phyloP scores from a whole-genome alignment of 176 grass and related monocot species.

The Cocos nucifera region DNA sequence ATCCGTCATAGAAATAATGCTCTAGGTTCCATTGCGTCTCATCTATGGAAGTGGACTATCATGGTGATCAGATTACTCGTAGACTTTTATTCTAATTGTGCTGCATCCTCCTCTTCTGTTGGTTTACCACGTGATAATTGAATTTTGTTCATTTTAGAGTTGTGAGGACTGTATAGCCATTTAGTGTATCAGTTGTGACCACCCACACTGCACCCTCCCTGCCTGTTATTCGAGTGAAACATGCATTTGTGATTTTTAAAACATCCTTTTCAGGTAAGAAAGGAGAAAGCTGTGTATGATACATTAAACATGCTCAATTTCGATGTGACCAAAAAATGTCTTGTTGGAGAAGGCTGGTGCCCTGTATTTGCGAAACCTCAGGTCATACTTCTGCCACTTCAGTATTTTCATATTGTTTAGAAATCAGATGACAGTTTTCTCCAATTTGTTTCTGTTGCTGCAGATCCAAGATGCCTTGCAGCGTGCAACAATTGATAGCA shows the following conservation, averaged over 20 bases:
- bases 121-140: background rate
- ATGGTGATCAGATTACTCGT: conserved; percentile 40
- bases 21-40: conserved; percentile 79
- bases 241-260: conserved; percentile 17
- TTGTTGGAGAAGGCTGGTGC: conserved; percentile 99
- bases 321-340: conserved; percentile 98
- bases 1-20: conserved; percentile 93
- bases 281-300: conserved; percentile 99
- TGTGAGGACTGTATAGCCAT: too few species aligned
- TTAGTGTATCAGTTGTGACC: background rate
- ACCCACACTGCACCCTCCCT: background rate
- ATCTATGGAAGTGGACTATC: conserved; percentile 87
- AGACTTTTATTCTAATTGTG: too few species aligned
- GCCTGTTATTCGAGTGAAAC: background rate
- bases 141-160: too few species aligned
- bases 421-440: too few species aligned
- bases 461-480: conserved; percentile 94
- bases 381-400: conserved; percentile 29
- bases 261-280: conserved; percentile 65
- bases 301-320: conserved; percentile 96
- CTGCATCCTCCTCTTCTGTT: conserved; percentile 1
- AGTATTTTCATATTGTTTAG: conserved; percentile 15
- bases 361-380: conserved; percentile 93
- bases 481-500: conserved; percentile 76
- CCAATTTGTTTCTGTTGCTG: conserved; percentile 1